A percentile compares a stretch with the other conserved stretches of the same genome.
These are phyloP conservation scores for Globisporangium spiculum DNA, from an alignment of 352 stramenopile species.

Conservation along the genomic window DNA sequence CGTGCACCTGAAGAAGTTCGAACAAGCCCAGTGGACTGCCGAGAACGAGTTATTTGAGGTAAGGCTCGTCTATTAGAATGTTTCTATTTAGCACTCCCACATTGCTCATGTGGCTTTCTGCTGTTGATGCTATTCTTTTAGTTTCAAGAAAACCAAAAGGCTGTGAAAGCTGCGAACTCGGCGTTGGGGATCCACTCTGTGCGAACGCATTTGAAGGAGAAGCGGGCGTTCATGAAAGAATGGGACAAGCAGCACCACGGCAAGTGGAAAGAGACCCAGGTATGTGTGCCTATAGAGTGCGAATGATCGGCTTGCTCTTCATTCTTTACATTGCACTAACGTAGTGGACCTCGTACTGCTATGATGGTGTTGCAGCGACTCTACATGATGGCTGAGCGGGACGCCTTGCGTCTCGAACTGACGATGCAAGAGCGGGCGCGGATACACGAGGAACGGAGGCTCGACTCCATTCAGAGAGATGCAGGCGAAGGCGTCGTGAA, in stretches of 20 bases:
- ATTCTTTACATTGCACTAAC: neutral
- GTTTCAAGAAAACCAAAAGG: conserved; percentile 30
- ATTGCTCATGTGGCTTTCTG: neutral
- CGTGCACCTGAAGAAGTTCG: conserved; percentile 59
- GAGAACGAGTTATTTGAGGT: conserved; percentile 51
- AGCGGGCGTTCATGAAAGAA: conserved; percentile 53
- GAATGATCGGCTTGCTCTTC: neutral
- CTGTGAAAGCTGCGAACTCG: conserved; percentile 20
- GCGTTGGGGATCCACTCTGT: conserved; percentile 26
- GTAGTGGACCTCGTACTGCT: neutral
- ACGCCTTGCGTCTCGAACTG: conserved; percentile 62
- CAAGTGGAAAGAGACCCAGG: conserved; percentile 60
- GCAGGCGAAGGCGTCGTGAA: conserved; percentile 36
- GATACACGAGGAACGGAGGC: conserved; percentile 25
- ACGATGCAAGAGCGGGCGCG: conserved; percentile 44
- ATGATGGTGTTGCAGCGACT: conserved; percentile 20
- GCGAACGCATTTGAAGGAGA: conserved; percentile 54
- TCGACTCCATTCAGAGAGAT: conserved; percentile 36
- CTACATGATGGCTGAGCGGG: conserved; percentile 34
- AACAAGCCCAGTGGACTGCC: conserved; percentile 50
- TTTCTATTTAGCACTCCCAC: neutral
- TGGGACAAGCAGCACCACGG: conserved; percentile 53
- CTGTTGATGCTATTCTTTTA: conserved; percentile 6
- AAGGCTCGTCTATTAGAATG: neutral
- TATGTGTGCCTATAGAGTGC: conserved; percentile 11